Conservation (phyloP, 1,284 basidiomycete genomes). For the Sporisorium sorghi region DNA sequence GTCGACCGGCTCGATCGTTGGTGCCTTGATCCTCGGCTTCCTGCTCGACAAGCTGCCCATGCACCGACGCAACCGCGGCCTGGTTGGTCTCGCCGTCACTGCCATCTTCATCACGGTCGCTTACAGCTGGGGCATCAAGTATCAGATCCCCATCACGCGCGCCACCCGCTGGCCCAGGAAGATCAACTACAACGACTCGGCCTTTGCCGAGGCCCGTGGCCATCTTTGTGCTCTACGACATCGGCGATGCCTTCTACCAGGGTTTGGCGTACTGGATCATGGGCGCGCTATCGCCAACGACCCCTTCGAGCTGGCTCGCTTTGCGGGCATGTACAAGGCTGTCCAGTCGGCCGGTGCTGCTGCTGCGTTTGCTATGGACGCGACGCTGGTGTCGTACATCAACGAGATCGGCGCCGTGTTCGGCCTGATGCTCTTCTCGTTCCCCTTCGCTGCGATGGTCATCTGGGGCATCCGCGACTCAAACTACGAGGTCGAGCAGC, state of each 20-base stretch:
- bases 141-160: slow-evolving; percentile 46
- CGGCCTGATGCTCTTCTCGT: slow-evolving; percentile 33
- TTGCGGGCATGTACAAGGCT: slow-evolving; percentile 56
- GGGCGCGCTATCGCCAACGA: slow-evolving; percentile 61
- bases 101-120: slow-evolving; percentile 25
- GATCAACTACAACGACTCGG: slow-evolving; percentile 33
- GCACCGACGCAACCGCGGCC: slow-evolving; percentile 35
- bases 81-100: slow-evolving; percentile 25
- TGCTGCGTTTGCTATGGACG: slow-evolving; percentile 53
- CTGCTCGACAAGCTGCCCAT: slow-evolving; percentile 48
- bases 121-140: slow-evolving; percentile 44
- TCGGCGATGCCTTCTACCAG: slow-evolving; percentile 45
- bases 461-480: slow-evolving; percentile 27
- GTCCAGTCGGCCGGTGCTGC: slow-evolving; percentile 58
- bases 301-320: slow-evolving; percentile 55
- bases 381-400: slow-evolving; percentile 28
- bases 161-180: slow-evolving; percentile 27
- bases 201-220: slow-evolving; percentile 38
- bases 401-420: slow-evolving; percentile 44
- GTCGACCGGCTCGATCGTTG: slow-evolving; percentile 29
- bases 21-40: slow-evolving; percentile 33
- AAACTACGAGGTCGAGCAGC: slow-evolving; percentile 41
- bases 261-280: slow-evolving; percentile 56
- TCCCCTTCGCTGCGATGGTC: slow-evolving; percentile 28
- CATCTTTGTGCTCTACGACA: slow-evolving; percentile 35